Percentiles rank a stretch among this genome's conserved stretches.
Evolutionary conservation across 768 basidiomycete species (phyloP).

Genomic region (Candolleomyces eurysporus): DNA sequence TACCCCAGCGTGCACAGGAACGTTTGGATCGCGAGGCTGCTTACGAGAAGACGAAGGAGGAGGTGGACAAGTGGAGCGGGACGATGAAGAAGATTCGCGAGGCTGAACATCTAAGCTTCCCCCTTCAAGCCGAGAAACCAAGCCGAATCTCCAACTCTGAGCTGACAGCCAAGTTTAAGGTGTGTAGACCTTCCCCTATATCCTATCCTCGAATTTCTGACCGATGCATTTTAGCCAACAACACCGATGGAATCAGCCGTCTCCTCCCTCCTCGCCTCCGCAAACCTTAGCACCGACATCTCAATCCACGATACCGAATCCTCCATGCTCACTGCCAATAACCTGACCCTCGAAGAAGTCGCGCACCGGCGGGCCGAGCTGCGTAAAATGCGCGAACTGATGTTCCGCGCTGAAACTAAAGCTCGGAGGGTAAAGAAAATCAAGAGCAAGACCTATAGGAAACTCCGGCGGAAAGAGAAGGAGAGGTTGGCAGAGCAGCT

Average conservation of each 20-base stretch:
- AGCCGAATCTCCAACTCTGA: slow-evolving; percentile 68
- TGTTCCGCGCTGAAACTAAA: slow-evolving; percentile 90
- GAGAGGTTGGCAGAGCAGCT: slow-evolving; percentile 56
- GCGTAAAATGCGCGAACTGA: slow-evolving; percentile 85
- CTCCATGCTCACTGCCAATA: slow-evolving; percentile 68
- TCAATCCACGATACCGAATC: slow-evolving; percentile 70
- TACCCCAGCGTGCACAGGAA: slow-evolving; percentile 85
- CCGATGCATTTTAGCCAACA: slow-evolving; percentile 52
- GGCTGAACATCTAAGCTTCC: slow-evolving; percentile 86
- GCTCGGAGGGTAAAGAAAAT: slow-evolving; percentile 91
- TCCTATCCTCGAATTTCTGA: too few relatives aligned
- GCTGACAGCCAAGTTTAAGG: slow-evolving; percentile 83
- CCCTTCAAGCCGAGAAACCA: slow-evolving; percentile 63
- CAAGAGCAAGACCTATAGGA: slow-evolving; percentile 91
- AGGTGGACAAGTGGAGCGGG: slow-evolving; percentile 90
- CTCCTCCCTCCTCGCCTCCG: slow-evolving; percentile 74
- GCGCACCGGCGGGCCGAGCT: slow-evolving; percentile 77
- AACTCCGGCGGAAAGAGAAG: slow-evolving; percentile 75
- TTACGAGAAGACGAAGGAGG: slow-evolving; percentile 88
- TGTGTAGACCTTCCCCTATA: slow-evolving; percentile 22
- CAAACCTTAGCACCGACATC: slow-evolving; percentile 80
- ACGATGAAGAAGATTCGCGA: slow-evolving; percentile 93
- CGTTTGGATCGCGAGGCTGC: slow-evolving; percentile 91
- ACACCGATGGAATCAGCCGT: slow-evolving; percentile 85
- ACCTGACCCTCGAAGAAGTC: slow-evolving; percentile 84